Evolutionary conservation across 352 stramenopile species (phyloP), one percentile per base, ranked within the genome.

Genomic region (Phytophthora sansomeana): DNA sequence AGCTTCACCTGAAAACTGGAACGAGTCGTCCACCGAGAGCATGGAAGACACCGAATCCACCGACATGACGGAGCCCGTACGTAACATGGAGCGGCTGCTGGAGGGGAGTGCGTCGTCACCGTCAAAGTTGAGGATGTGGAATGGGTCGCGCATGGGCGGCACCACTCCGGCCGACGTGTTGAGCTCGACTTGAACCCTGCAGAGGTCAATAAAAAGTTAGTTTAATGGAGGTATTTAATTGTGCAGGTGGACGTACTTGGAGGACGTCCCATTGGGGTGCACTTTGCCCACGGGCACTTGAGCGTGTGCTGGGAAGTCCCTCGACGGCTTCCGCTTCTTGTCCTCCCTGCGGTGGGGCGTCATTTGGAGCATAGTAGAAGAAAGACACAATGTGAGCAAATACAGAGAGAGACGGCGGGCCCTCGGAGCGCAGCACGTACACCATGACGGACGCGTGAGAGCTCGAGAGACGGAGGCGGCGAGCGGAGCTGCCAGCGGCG

Each of bases 281-380:
- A 83, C 56, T 51, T 95, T 95, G 52, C 78, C 81, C 21, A 83
- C 51, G 3, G 84, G 87, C 56, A 91, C 73, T 36, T 89, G 63
- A n/a, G 84, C 81, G 50, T 93, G 80, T 16, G 75, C 83, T 13
- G 87, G 87, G 63, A 95, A 92, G 58, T 92, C 85, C 46, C 75
- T 67, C 58, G 87, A 95, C 3, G 87, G 84, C 71, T 95, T 95
- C 58, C 87, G 84, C 81, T 94, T 94, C 78, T 91, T 91, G 75
- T 91, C 82, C 59, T 90, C 80, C 26, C 84, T 89, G 56, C 29
- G 44, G 39, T 49, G 38, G 32, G 26, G 43, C 28, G 57, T 57
- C 62, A 63, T 60, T 11, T 11, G 46, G 24, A 16, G 46, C 11
- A 17, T 7, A 41, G 36, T 48, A 49, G 28, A 30, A 17, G 54